Base-by-base conservation (phyloP, 352 stramenopile species). In the Globisporangium cystogenes region DNA sequence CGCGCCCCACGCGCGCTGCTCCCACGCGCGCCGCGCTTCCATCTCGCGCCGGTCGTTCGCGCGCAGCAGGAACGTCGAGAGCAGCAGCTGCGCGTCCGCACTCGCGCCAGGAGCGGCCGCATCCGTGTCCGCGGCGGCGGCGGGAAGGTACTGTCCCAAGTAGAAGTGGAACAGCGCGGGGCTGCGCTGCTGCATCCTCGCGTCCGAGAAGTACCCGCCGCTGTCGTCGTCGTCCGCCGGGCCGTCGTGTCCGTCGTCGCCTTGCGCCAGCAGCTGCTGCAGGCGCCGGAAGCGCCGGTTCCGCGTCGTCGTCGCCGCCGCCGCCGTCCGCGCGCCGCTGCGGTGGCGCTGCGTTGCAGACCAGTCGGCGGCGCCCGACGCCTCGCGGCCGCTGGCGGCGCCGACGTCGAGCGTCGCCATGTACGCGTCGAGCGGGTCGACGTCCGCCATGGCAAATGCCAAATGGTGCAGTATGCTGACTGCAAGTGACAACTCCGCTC, bases 111-210 rank as follows among this genome's bases (percentile, higher is more conserved):
- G 27, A 36, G 24, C 21, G 6, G 51, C 23, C 23, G 37, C n/a
- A n/a, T n/a, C n/a, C n/a, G n/a, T n/a, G n/a, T n/a, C 24, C 23
- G 37, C 41, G 21, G 21, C 51, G 1, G 29, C 42, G 14, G 52
- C n/a, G 59, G 39, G 31, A 18, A 82, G 36, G 55, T 90, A 94
- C 48, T 89, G 80, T 0, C 83, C 83, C 23, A 94, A 55, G 51
- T 92, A 78, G 50, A 94, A 82, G 59, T 94, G 79, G 50, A 87
- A 94, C n/a, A 94, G 58, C 48, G 79, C 81, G 1, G 83, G 83
- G 55, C 65, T 87, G 29, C 83, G 79, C 54, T 86, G 71, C 63
- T 94, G 77, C 77, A 94, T 94, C 60, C 74, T 77, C 23, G 70
- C 69, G 57, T 92, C 81, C 10, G 81, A 92, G 55, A 94, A 94